Base-by-base conservation (phyloP, 306 rosid genomes). In the Delonix regia region DNA sequence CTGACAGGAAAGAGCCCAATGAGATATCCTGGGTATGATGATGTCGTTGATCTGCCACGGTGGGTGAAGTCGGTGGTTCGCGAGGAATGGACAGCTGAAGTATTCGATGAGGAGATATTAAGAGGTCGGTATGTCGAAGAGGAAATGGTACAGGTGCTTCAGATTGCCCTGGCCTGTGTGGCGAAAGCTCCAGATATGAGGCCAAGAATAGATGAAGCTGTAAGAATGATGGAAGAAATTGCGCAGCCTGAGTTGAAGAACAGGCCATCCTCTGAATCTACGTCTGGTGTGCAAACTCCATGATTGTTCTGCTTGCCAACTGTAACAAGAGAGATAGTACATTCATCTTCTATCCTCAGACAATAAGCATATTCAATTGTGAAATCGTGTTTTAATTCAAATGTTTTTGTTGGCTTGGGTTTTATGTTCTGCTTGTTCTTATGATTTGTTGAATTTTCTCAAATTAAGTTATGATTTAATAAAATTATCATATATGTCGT, bases 71-170 rank as follows among this genome's bases (percentile, higher is more conserved):
- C 92, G 3, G 94, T 91, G 56, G 92, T 91, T 25, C 77, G 86
- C 0, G 97, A 89, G 79, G 94, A 91, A 77, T 91, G 97, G 97
- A 91, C 89, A 0, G 89, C 91, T 19, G 94, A 91, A 75, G 97
- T 91, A 39, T 91, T 91, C 21, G 94, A 89, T 59, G 83, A 81
- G 80, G 94, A 91, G 83, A 42, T 91, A 24, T 53, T 87, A 38
- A 86, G 81, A 78, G 87, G 85, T 13, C 82, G 74, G 13, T 76
- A 82, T 74, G 83, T 70, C 38, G 94, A 91, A 81, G 97, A 91
- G 74, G 91, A 91, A 69, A 89, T 91, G 94, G 91, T 89, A 56
- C 92, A 87, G 80, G 82, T 86, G 92, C 88, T 91, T 71, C 94
- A 89, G 83, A 78, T 89, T 79, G 92, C 90, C 15, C 24, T 91